These are phyloP conservation scores for Trichoderma arundinaceum DNA, from an alignment of 2,329 filamentous ascomycete genomes.

Conservation along the genomic window DNA sequence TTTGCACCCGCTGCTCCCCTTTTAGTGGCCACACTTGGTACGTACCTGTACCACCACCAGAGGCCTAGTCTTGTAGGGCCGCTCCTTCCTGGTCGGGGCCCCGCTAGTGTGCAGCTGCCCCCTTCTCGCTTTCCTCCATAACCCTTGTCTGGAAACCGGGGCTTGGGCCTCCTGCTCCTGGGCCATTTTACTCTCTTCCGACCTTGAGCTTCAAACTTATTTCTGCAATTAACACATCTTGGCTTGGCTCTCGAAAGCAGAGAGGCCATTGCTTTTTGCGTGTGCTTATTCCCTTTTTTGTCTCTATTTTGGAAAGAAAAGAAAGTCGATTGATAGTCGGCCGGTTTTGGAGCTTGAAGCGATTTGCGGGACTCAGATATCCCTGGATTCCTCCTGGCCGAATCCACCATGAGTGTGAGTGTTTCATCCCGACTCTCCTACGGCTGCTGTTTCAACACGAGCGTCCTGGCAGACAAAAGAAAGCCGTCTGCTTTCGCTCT, in stretches of 20 bases:
- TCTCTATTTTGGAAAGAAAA: not conserved
- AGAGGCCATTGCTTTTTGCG: slow-evolving; percentile 10
- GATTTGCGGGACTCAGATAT: slow-evolving; percentile 5
- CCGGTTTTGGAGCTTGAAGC: slow-evolving; percentile 8
- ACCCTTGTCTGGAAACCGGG: slow-evolving; percentile 25
- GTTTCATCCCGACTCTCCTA: slow-evolving; percentile 37
- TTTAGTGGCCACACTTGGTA: not conserved
- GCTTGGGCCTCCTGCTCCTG: slow-evolving; percentile 27
- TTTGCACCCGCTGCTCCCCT: not conserved
- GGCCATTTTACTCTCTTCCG: slow-evolving; percentile 27
- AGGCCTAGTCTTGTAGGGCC: slow-evolving; percentile 16
- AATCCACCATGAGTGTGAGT: slow-evolving; percentile 41
- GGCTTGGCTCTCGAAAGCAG: not conserved
- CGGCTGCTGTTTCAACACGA: slow-evolving; percentile 36
- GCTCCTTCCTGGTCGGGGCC: slow-evolving; percentile 19
- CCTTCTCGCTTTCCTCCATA: slow-evolving; percentile 27
- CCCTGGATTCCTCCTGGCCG: slow-evolving; percentile 13
- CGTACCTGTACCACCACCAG: not conserved
- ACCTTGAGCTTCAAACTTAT: slow-evolving; percentile 11
- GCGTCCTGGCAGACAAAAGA: slow-evolving; percentile 13
- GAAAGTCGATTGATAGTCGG: not conserved
- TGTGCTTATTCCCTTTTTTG: not conserved
- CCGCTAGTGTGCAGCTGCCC: slow-evolving; percentile 26
- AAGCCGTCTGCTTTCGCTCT: slow-evolving; percentile 11
- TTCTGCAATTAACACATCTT: slow-evolving; percentile 21